Conservation (phyloP, 331 rosid genomes). For the Cucumis variabilis region DNA sequence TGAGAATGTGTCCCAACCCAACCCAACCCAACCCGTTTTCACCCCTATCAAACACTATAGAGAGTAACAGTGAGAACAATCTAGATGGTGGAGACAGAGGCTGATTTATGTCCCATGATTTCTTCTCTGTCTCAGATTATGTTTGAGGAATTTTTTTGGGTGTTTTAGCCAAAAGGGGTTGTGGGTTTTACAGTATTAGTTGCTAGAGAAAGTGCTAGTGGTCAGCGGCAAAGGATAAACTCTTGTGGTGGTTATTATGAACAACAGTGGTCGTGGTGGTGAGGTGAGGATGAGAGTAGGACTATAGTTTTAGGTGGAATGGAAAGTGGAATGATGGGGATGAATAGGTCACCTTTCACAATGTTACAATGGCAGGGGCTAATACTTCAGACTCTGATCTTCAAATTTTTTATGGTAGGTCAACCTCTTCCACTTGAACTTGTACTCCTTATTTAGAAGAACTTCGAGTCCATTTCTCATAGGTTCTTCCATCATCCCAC, state of each 20-base stretch:
- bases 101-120: constrained; percentile 48
- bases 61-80: constrained; percentile 38
- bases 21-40: no score
- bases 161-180: neutral
- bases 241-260: no score
- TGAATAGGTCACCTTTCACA: constrained; percentile 65
- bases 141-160: constrained; percentile 45
- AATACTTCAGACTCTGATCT: constrained; percentile 77
- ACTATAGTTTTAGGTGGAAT: constrained; percentile 21
- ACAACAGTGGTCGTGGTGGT: no score
- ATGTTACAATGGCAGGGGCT: constrained; percentile 81
- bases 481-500: constrained; percentile 69
- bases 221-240: no score
- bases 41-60: constrained; percentile 39
- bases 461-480: constrained; percentile 66
- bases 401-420: constrained; percentile 74
- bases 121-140: constrained; percentile 39
- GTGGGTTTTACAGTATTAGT: constrained; percentile 12
- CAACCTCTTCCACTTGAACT: constrained; percentile 80
- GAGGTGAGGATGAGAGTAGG: constrained; percentile 35
- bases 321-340: constrained; percentile 47
- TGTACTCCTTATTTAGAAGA: constrained; percentile 72
- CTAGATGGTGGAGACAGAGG: constrained; percentile 49
- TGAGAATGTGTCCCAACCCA: no score
- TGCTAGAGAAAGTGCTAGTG: neutral